Evolutionary conservation across 2,329 filamentous ascomycete genomes (phyloP).

Genomic region (Colletotrichum sp.): DNA sequence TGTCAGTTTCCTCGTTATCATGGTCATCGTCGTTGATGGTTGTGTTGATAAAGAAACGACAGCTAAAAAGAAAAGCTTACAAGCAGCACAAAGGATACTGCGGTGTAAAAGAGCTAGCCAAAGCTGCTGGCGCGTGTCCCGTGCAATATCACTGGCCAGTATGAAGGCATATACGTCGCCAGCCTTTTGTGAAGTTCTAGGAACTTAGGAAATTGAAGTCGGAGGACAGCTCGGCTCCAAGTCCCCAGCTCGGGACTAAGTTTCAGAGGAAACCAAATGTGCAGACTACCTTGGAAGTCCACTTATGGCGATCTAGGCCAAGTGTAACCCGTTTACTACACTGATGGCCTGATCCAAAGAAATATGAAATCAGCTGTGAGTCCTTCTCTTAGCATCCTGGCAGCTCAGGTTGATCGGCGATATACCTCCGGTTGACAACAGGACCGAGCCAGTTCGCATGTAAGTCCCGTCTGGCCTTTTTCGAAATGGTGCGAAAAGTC

Average conservation of each 20-base stretch:
- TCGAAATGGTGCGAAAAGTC: neutral
- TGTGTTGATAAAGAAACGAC: neutral
- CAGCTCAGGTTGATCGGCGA: neutral
- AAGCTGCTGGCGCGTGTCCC: neutral
- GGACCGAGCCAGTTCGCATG: neutral
- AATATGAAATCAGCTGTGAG: neutral
- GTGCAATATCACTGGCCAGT: neutral
- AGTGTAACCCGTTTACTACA: neutral
- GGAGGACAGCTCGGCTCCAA: neutral
- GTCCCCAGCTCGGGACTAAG: neutral
- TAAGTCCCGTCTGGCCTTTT: neutral
- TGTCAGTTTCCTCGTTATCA: slow-evolving; percentile 25
- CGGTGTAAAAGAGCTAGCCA: neutral
- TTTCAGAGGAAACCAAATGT: neutral
- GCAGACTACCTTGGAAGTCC: neutral
- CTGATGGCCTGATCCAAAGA: neutral
- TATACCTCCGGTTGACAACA: neutral
- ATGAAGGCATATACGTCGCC: neutral
- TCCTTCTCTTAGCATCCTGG: neutral
- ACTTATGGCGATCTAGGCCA: neutral
- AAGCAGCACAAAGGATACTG: neutral
- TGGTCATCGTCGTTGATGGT: neutral
- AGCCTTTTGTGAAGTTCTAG: neutral
- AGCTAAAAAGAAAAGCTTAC: neutral
- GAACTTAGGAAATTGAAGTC: neutral